Conservation (phyloP, 257 asterid genomes). For the Avicennia marina region DNA sequence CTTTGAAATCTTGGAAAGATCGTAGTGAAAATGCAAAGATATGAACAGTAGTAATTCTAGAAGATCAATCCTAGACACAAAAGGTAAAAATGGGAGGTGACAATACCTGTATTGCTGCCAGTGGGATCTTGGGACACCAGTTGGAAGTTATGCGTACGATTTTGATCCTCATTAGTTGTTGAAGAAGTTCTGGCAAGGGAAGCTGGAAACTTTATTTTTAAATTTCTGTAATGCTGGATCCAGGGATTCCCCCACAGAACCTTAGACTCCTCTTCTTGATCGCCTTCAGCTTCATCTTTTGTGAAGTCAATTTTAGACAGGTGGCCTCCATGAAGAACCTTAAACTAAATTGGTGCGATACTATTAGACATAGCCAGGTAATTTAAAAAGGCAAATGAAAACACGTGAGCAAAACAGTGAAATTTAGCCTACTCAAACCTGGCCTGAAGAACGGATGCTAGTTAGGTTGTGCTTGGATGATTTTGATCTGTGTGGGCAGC, state of each 20-base stretch:
- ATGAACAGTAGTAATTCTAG: too few relatives aligned
- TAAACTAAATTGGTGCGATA: too few relatives aligned
- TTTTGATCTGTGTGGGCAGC: slow-evolving; percentile 21
- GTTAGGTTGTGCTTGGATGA: too few relatives aligned
- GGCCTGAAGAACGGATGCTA: slow-evolving; percentile 39
- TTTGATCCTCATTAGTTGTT: slow-evolving; percentile 6
- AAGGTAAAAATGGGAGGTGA: background rate
- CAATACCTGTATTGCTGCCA: slow-evolving; percentile 43
- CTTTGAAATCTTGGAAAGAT: too few relatives aligned
- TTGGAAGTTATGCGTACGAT: slow-evolving; percentile 14
- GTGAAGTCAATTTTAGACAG: too few relatives aligned
- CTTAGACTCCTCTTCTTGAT: slow-evolving; percentile 27
- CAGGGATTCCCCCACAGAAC: slow-evolving; percentile 37
- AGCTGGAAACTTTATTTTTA: slow-evolving; percentile 24
- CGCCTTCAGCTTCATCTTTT: too few relatives aligned
- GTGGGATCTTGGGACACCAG: slow-evolving; percentile 16
- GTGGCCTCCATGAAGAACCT: too few relatives aligned
- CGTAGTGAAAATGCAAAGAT: too few relatives aligned
- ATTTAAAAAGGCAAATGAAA: background rate
- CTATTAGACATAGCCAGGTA: background rate
- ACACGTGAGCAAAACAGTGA: background rate
- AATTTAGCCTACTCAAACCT: slow-evolving; percentile 28
- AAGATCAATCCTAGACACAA: too few relatives aligned
- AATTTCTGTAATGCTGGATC: slow-evolving; percentile 45
- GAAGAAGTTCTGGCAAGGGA: slow-evolving; percentile 13